Evolutionary conservation across 225 moss, liverwort and hornwort species (phyloP).

Genomic region (Polytrichum commune): DNA sequence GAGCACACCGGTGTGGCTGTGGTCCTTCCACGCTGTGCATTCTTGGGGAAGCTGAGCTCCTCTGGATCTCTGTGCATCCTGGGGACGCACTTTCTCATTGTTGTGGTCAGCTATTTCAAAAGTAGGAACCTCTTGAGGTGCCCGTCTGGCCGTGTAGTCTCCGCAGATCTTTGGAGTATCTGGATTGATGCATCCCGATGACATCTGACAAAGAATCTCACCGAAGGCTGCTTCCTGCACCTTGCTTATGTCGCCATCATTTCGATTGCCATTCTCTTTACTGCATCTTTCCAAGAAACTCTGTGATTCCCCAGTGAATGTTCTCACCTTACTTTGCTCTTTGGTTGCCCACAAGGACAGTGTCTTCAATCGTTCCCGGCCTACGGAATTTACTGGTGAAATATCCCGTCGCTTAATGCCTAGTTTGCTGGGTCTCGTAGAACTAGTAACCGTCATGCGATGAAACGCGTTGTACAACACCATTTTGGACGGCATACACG

Average conservation of each 20-base stretch:
- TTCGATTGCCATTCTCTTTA: conserved; percentile 8
- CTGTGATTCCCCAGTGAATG: neutral
- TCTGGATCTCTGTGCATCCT: neutral
- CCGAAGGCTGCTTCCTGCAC: conserved; percentile 25
- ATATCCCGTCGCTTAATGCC: conserved; percentile 5
- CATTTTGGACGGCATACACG: conserved; percentile 14
- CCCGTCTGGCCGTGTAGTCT: neutral
- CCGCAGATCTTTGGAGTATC: neutral
- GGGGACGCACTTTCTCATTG: neutral
- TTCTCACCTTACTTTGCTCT: neutral
- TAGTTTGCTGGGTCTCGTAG: conserved; percentile 8
- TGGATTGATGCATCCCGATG: conserved; percentile 16
- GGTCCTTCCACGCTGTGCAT: neutral
- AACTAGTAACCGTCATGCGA: conserved; percentile 3
- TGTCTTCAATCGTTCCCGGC: conserved; percentile 25
- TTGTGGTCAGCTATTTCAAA: conserved; percentile 2
- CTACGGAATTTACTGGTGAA: conserved; percentile 24
- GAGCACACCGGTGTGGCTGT: neutral
- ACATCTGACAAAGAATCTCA: conserved; percentile 39
- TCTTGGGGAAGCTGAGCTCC: conserved; percentile 3
- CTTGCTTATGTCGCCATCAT: conserved; percentile 14
- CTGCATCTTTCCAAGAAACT: conserved; percentile 11
- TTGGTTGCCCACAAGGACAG: conserved; percentile 28
- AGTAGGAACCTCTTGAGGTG: conserved; percentile 2
- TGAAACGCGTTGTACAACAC: conserved; percentile 10